Evolutionary conservation across 2,329 filamentous ascomycete species (phyloP), one percentile per base, ranked within the genome.

Genomic region (Neoascochyta sp.): DNA sequence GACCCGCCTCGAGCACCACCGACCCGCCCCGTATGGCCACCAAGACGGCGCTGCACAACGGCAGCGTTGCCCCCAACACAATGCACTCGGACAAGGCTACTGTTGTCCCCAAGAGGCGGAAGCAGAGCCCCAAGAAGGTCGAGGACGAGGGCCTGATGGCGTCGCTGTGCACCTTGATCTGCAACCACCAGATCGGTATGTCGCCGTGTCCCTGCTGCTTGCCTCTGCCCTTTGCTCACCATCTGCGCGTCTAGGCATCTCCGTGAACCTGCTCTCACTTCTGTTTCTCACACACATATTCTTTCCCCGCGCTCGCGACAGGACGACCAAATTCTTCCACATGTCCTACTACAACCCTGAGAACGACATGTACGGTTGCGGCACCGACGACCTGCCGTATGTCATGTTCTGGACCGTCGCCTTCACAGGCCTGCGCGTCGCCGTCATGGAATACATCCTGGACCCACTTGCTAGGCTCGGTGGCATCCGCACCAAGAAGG

Each of bases 281-380:
- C 78, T 95, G 44, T 79, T 83, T 60, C 78, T 94, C 44, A 80
- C 86, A 33, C 87, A 95, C 67, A 69, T 81, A 51, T 81, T 83
- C 56, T 87, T 95, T 59, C 88, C 90, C 29, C 82, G 81, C 52
- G 79, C 88, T 27, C 79, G 86, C 44, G 70, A 75, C 30, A 80
- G 84, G 54, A 94, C 88, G n/a, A 74, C 75, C 54, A 92, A 89
- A 50, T 95, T 95, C 71, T 88, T 94, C 67, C 76, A 79, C 34
- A 75, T 95, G 36, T 89, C 86, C 35, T 92, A 96, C 69, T 81
- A 82, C 64, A 85, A 90, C 57, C 66, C 78, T 0, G 57, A 69
- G 6, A 78, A 80, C 1, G 80, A 78, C 24, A 66, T 75, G 39
- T 96, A 95, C 63, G 77, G 76, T 25, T 76, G 83, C 46, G 90